Evolutionary conservation across 345 rosid genomes (phyloP), one percentile per base, ranked within the genome.

Genomic region (Acer campestre): DNA sequence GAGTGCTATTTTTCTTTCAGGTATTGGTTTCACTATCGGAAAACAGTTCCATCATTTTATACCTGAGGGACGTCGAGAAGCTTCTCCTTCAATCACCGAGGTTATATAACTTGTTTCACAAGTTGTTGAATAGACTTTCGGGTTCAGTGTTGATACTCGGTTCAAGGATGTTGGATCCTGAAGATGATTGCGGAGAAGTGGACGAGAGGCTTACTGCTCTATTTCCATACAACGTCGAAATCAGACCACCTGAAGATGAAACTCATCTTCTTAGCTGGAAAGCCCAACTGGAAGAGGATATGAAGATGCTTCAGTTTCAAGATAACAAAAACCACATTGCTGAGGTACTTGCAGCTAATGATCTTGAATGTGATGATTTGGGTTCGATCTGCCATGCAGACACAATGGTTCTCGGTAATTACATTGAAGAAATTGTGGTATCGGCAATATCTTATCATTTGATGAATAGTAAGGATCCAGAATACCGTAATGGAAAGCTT

Each of bases 401-500:
- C 84, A 89, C 97, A 4, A 79, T 91, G 85, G 81, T 86, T 75
- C 80, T 97, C 42, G 81, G 95, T 83, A 88, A 88, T 80, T 89
- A 91, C 80, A 90, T 94, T 23, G 92, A 97, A 71, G 98, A 97
- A 79, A 91, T 96, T 29, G 97, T 92, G 70, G 80, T 90, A 40
- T 96, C 97, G 5, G 99, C 98, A 12, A 90, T 97, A 56, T 87
- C 98, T 12, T 85, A 87, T 83, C 98, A 97, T 83, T 86, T 97
- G 82, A 90, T 88, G 89, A 79, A 88, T 71, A 87, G 83, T 72
- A 88, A 87, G 86, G 89, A 89, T 75, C 98, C 94, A 0, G 98
- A 94, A 81, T 97, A 97, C 81, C 83, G 96, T 78, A 93, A 97
- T 73, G 99, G 99, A 61, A 97, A 93, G 89, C 98, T 97, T 75